Evolutionary conservation across 768 basidiomycete species (phyloP), one percentile per base, ranked within the genome.

Genomic region (Hygrophoropsis aurantiaca): DNA sequence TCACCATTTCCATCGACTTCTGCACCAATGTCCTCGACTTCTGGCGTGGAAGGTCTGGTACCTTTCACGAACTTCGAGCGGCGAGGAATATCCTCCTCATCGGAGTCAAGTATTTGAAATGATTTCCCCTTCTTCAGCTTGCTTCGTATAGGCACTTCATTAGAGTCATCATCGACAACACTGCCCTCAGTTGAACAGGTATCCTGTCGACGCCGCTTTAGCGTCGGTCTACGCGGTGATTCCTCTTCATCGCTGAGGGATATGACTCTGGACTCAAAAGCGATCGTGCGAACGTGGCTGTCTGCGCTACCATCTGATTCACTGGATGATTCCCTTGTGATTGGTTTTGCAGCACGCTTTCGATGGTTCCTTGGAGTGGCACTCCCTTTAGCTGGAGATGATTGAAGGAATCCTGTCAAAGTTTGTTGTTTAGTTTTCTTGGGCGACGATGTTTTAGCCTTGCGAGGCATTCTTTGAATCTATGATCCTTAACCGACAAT

Each of bases 1-100:
- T 58, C 56, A 85, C 87, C 73, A 51, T 81, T 70, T 69, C 77
- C 70, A 37, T 85, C 78, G 7, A 85, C 69, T 54, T 81, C 72
- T 15, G 70, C 72, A 32, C 75, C 52, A 16, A 73, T 54, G 40
- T 77, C 77, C 23, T 77, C 70, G 18, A 72, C 75, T 16, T 73
- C 70, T 5, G 69, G 74, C 4, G 72, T 68, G 7, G 66, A 65
- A 24, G 74, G 73, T 53, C 73, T 67, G 24, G 56, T 51, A 18
- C 74, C 74, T 59, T 72, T 78, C 44, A 72, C 56, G 15, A 77
- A 54, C 56, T 74, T 75, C 34, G 72, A 69, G 37, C 62, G 66
- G 47, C 56, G 67, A 19, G 70, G 67, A 33, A 52, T 58, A 3
- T 56, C 46, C 33, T 71, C 69, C n/a, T 69, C 67, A 11, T 72